Evolutionary conservation across 306 rosid species (phyloP).

Genomic region (Lagenaria siceraria): DNA sequence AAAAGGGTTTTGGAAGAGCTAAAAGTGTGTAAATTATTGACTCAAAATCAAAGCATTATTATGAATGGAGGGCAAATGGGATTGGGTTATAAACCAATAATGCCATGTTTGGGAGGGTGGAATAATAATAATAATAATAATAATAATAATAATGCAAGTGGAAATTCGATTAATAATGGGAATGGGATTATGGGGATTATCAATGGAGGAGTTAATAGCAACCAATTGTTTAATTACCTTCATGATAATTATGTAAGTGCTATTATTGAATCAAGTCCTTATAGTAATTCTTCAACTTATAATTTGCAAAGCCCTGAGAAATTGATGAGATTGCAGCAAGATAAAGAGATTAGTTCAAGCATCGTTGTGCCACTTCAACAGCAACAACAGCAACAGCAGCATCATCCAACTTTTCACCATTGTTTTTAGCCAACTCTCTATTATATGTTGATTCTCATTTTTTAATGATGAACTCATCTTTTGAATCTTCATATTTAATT

Average conservation of each 20-base stretch:
- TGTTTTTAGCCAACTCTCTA: slow-evolving; percentile 13
- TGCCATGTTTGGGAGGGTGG: slow-evolving; percentile 32
- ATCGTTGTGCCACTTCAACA: slow-evolving; percentile 17
- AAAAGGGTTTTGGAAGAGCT: slow-evolving; percentile 33
- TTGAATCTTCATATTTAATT: too few species aligned
- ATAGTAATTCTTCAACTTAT: slow-evolving; percentile 23
- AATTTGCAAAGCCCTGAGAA: slow-evolving; percentile 19
- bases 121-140: slow-evolving; percentile 1
- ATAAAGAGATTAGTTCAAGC: slow-evolving; percentile 16
- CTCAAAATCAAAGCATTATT: neutral
- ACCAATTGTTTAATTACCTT: slow-evolving; percentile 15
- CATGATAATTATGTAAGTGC: slow-evolving; percentile 12
- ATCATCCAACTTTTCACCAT: slow-evolving; percentile 1
- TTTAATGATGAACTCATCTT: too few species aligned
- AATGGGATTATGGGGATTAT: neutral
- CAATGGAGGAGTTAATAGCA: slow-evolving; percentile 7
- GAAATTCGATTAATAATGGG: neutral
- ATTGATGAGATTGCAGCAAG: slow-evolving; percentile 16
- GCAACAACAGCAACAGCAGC: slow-evolving; percentile 9
- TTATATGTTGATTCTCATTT: too few species aligned
- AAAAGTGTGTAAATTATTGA: slow-evolving; percentile 14
- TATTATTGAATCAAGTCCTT: slow-evolving; percentile 27
- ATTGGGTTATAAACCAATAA: slow-evolving; percentile 13
- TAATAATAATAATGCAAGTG: neutral
- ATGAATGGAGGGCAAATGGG: slow-evolving; percentile 12